Conservation (phyloP, 2,329 filamentous ascomycete genomes). For the Fusarium oxysporum region DNA sequence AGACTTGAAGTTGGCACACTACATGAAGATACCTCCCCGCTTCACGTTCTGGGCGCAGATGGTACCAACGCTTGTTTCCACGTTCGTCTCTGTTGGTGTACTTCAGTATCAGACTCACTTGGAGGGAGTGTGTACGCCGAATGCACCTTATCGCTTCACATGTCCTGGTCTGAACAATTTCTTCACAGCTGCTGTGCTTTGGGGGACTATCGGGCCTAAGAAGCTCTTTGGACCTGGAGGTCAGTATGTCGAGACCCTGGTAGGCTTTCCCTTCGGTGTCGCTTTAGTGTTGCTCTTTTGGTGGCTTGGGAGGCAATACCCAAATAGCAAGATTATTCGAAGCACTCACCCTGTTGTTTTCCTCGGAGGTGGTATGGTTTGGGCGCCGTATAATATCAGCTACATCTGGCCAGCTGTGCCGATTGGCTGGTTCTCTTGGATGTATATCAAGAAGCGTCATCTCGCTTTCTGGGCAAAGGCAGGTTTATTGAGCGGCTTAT, state of each 20-base stretch:
- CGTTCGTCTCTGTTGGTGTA: slow-evolving; percentile 50
- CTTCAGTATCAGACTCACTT: slow-evolving; percentile 55
- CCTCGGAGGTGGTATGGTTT: slow-evolving; percentile 54
- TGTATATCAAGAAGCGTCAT: slow-evolving; percentile 59
- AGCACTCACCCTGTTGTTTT: slow-evolving; percentile 58
- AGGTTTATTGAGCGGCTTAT: neutral
- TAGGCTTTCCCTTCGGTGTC: slow-evolving; percentile 56
- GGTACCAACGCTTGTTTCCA: slow-evolving; percentile 51
- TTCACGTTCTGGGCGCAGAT: slow-evolving; percentile 53
- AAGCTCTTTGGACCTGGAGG: slow-evolving; percentile 52
- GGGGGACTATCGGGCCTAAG: slow-evolving; percentile 55
- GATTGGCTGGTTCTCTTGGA: slow-evolving; percentile 61
- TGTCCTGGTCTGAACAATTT: slow-evolving; percentile 55
- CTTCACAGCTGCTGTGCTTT: slow-evolving; percentile 55
- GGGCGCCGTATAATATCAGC: slow-evolving; percentile 59
- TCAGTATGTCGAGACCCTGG: slow-evolving; percentile 51
- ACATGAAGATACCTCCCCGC: slow-evolving; percentile 59
- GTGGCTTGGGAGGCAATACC: slow-evolving; percentile 50
- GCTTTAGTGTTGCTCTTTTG: slow-evolving; percentile 52
- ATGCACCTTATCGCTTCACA: slow-evolving; percentile 51
- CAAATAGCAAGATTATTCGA: slow-evolving; percentile 49
- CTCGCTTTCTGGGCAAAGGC: slow-evolving; percentile 62
- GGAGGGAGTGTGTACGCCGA: slow-evolving; percentile 51
- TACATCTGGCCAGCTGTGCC: slow-evolving; percentile 62
- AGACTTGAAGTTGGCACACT: slow-evolving; percentile 54